phyloP scores from a whole-genome alignment of 768 basidiomycete species.

The Coprinopsis sp. region DNA sequence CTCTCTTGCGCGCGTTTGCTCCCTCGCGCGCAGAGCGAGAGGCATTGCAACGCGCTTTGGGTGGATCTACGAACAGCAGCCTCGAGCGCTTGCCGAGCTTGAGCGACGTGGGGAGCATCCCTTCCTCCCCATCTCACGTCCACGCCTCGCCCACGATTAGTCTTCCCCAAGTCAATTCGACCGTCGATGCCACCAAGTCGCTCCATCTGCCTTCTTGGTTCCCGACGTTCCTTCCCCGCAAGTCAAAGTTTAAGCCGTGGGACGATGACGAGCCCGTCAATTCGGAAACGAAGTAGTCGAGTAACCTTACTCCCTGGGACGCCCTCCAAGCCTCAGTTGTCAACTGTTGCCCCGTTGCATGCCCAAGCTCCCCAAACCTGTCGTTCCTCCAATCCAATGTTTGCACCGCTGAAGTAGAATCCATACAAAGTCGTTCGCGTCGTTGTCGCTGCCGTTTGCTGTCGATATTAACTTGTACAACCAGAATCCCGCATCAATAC shows the following conservation, averaged over 20 bases:
- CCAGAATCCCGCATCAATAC: constrained; percentile 1
- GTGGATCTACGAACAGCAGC: constrained; percentile 68
- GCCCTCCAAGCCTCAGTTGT: too few species aligned
- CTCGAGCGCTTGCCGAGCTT: constrained; percentile 75
- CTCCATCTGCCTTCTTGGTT: constrained; percentile 57
- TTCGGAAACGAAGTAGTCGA: not conserved
- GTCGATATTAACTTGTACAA: constrained; percentile 4
- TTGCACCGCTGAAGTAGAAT: too few species aligned
- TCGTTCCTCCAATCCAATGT: too few species aligned
- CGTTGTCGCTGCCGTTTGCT: constrained; percentile 1
- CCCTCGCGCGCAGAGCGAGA: constrained; percentile 87
- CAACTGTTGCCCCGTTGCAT: too few species aligned
- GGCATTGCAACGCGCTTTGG: constrained; percentile 73
- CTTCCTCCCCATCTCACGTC: constrained; percentile 57
- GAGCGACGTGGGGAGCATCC: constrained; percentile 69
- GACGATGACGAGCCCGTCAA: constrained; percentile 57
- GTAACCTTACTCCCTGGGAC: too few species aligned
- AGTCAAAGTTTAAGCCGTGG: constrained; percentile 79
- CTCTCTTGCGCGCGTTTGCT: constrained; percentile 75
- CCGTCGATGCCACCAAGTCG: constrained; percentile 24
- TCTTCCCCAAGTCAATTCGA: constrained; percentile 20
- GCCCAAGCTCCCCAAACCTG: too few species aligned
- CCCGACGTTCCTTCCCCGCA: constrained; percentile 57
- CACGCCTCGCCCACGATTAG: constrained; percentile 31
- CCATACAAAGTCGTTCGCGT: too few species aligned